phyloP scores from a whole-genome alignment of 2,329 filamentous ascomycete species.

The Cryphonectria parasitica region DNA sequence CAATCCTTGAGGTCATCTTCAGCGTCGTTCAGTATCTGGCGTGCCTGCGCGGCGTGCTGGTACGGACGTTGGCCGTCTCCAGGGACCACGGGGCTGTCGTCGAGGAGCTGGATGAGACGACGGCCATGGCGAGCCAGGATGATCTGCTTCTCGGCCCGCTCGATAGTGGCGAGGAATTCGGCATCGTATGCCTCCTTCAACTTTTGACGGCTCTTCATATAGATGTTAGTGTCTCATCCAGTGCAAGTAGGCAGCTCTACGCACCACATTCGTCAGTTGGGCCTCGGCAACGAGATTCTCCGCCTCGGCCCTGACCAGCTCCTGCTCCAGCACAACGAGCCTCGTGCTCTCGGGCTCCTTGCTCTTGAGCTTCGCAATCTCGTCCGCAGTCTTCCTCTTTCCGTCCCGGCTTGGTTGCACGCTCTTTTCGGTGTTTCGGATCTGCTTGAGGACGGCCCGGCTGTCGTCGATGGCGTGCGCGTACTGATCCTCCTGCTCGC shows the following conservation, averaged over 20 bases:
- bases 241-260: conserved; percentile 40
- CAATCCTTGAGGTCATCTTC: conserved; percentile 86
- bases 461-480: conserved; percentile 87
- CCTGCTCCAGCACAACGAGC: conserved; percentile 87
- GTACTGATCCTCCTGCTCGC: conserved; percentile 89
- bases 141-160: conserved; percentile 95
- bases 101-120: conserved; percentile 80
- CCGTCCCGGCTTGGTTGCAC: conserved; percentile 91
- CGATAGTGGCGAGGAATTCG: conserved; percentile 88
- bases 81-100: conserved; percentile 87
- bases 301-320: conserved; percentile 92
- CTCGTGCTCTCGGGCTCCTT: conserved; percentile 87
- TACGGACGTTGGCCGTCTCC: conserved; percentile 78
- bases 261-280: conserved; percentile 89
- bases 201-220: conserved; percentile 81
- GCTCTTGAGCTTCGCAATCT: conserved; percentile 88
- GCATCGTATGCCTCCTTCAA: conserved; percentile 92
- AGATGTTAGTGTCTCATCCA: conserved; percentile 22
- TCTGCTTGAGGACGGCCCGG: conserved; percentile 80
- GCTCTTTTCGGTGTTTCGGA: conserved; percentile 92
- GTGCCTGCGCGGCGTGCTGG: conserved; percentile 66
- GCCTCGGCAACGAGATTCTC: conserved; percentile 96
- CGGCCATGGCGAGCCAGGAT: conserved; percentile 91
- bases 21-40: conserved; percentile 88
- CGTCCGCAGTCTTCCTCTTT: conserved; percentile 86